Percentiles rank a stretch among this genome's conserved stretches.
These are phyloP conservation scores for Rhodamnia rubescens DNA, from an alignment of 345 rosid species.

Conservation along the genomic window DNA sequence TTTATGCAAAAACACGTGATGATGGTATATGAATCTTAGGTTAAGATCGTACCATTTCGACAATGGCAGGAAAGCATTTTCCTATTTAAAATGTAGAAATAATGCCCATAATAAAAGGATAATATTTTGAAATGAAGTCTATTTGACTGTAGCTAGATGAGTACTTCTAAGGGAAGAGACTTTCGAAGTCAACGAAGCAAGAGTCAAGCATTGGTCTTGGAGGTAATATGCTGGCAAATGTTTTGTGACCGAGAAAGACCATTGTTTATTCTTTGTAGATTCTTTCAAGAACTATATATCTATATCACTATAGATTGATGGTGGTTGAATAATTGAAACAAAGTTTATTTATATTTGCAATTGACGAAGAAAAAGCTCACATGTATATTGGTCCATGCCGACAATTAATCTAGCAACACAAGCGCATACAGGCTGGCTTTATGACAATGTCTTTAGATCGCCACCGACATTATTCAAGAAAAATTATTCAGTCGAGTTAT, in stretches of 20 bases:
- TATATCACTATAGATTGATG: background rate
- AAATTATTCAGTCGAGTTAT: accelerated
- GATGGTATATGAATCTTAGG: too few species aligned
- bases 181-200: background rate
- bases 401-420: background rate
- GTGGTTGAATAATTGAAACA: background rate
- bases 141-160: background rate
- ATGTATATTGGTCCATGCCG: background rate
- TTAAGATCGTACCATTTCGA: too few species aligned
- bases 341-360: background rate
- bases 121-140: background rate
- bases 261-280: background rate
- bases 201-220: background rate
- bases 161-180: background rate
- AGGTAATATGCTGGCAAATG: background rate
- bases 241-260: background rate
- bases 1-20: too few species aligned
- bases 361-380: background rate
- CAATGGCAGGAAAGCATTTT: too few species aligned
- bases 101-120: background rate
- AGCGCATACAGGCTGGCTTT: background rate
- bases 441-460: background rate
- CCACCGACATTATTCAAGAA: background rate
- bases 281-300: background rate
- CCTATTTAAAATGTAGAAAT: background rate